Percentiles rank a stretch among this genome's conserved stretches.
Conservation (phyloP, 106 monocot species). For the Platanthera zijinensis region DNA sequence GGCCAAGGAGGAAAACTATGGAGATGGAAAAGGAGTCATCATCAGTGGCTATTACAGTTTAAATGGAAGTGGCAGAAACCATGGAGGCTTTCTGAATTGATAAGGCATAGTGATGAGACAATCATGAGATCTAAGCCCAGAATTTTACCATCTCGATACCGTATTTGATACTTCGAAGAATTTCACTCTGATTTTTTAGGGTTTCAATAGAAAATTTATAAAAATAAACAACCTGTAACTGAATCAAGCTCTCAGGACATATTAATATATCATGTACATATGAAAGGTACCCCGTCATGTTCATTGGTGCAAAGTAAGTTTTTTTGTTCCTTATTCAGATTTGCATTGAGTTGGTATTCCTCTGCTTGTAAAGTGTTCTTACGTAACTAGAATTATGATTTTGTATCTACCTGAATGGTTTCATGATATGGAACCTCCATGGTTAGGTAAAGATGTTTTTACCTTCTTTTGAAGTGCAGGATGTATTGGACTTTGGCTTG, state of each 20-base stretch:
- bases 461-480: neutral
- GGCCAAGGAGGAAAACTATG: constrained; percentile 76
- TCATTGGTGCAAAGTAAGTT: neutral
- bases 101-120: constrained; percentile 76
- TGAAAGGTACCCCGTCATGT: neutral
- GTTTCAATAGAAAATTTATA: constrained; percentile 7
- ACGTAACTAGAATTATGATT: neutral
- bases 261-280: neutral
- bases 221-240: constrained; percentile 15
- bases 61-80: constrained; percentile 99
- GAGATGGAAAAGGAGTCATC: constrained; percentile 98
- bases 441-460: neutral
- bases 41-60: constrained; percentile 91
- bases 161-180: neutral
- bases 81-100: constrained; percentile 82
- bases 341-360: constrained; percentile 4
- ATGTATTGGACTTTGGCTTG: neutral
- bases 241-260: constrained; percentile 7
- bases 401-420: neutral
- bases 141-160: constrained; percentile 21
- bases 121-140: constrained; percentile 60
- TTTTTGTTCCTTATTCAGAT: neutral
- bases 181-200: constrained; percentile 14
- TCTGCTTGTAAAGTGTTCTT: constrained; percentile 16
- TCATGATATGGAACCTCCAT: constrained; percentile 2